These are phyloP conservation scores for Musa beccarii DNA, from an alignment of 176 grass and related monocot genomes.

Conservation along the genomic window DNA sequence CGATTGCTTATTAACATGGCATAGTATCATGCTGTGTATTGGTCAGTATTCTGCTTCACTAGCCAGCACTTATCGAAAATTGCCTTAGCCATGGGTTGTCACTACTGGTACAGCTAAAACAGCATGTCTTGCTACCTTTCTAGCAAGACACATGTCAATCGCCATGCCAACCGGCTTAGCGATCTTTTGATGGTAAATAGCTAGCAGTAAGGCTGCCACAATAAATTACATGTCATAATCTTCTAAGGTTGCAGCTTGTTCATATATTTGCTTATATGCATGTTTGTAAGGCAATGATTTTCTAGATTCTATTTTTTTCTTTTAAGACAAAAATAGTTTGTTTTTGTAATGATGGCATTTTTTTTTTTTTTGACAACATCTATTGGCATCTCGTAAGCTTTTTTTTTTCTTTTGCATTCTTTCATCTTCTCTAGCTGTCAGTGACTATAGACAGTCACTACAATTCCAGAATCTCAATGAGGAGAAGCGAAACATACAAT, in stretches of 20 bases:
- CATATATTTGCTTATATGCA: neutral
- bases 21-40: no score
- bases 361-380: neutral
- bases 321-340: neutral
- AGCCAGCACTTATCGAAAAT: no score
- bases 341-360: neutral
- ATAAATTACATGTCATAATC: neutral
- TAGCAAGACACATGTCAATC: neutral
- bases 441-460: constrained; percentile 76
- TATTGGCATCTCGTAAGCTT: neutral
- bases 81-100: no score
- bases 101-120: no score
- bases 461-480: constrained; percentile 96
- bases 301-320: neutral
- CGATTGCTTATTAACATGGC: no score
- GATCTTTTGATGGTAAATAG: neutral
- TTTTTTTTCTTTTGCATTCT: constrained; percentile 13
- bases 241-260: neutral
- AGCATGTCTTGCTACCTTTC: no score
- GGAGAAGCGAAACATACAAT: constrained; percentile 85
- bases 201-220: neutral
- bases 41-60: no score
- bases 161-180: neutral
- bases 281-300: no score
- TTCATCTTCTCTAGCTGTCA: constrained; percentile 46